Conservation (phyloP, 306 rosid species). For the Cajanus cajan region DNA sequence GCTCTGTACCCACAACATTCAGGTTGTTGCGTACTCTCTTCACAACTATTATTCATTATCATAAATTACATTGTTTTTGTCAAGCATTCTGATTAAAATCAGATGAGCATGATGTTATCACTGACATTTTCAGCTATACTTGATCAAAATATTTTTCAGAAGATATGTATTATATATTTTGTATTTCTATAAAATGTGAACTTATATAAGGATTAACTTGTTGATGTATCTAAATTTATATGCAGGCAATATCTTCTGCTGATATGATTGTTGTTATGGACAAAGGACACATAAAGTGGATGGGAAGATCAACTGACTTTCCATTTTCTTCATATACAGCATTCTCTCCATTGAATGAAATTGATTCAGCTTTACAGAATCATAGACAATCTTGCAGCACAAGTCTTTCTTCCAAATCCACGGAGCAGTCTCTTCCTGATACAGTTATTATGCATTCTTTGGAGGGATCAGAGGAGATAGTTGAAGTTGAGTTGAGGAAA, state of each 20-base stretch:
- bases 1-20: slow-evolving; percentile 80
- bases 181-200: neutral
- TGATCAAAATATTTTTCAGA: neutral
- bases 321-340: slow-evolving; percentile 53
- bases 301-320: slow-evolving; percentile 59
- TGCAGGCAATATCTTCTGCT: slow-evolving; percentile 86
- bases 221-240: slow-evolving; percentile 21
- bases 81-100: neutral
- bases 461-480: slow-evolving; percentile 50
- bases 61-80: neutral
- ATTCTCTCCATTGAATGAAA: slow-evolving; percentile 72
- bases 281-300: slow-evolving; percentile 81
- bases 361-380: slow-evolving; percentile 47
- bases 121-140: neutral
- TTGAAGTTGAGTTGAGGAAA: slow-evolving; percentile 78
- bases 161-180: slow-evolving; percentile 1
- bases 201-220: neutral
- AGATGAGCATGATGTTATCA: neutral
- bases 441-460: slow-evolving; percentile 25
- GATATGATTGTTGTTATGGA: slow-evolving; percentile 75
- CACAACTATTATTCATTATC: slow-evolving; percentile 22
- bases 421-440: slow-evolving; percentile 38
- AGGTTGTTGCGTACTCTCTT: slow-evolving; percentile 50
- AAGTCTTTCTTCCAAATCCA: slow-evolving; percentile 33
- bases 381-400: slow-evolving; percentile 44